Evolutionary conservation across 2,329 filamentous ascomycete genomes (phyloP), one percentile per base, ranked within the genome.

Genomic region (Colletotrichum tropicicola): DNA sequence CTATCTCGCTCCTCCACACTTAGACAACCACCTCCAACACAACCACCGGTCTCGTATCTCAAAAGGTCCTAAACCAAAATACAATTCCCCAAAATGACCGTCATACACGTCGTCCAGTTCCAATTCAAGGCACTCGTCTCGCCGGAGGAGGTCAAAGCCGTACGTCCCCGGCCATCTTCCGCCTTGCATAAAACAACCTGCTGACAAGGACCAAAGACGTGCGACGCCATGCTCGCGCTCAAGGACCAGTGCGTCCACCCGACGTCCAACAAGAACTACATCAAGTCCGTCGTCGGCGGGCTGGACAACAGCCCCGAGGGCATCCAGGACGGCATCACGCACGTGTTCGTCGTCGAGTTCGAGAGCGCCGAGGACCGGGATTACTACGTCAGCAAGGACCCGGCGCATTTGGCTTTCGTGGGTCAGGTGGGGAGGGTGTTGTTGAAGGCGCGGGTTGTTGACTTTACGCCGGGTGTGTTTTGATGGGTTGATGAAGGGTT

Each of bases 281-380:
- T 92, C 65, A 83, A 82, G 66, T 83, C 83, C 0, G 77, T 83
- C 19, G 81, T 80, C 3, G 90, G 89, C 2, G 91, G 91, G 1
- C 77, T 76, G 51, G 86, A 92, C 71, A 89, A 87, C 67, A 90
- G 86, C 27, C 80, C 82, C 0, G 89, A 92, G 75, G 86, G 85
- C 6, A 71, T 83, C 6, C 83, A 89, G 77, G 81, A 84, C 51
- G 90, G 85, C 0, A 86, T 90, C 53, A 89, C 89, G 0, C 91
- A 94, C 72, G 89, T 82, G 0, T 93, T 93, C 67, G 84, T 94
- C 2, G 83, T 85, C 21, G 86, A 92, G 69, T 93, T 94, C 63
- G 82, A 84, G 9, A 89, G 75, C 21, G 79, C 80, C 17, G 84
- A 87, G 67, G 91, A 94, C 72, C 80, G 90, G 48, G 83, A 89